Conservation (phyloP, 768 basidiomycete genomes). For the Suillus clintonianus region DNA sequence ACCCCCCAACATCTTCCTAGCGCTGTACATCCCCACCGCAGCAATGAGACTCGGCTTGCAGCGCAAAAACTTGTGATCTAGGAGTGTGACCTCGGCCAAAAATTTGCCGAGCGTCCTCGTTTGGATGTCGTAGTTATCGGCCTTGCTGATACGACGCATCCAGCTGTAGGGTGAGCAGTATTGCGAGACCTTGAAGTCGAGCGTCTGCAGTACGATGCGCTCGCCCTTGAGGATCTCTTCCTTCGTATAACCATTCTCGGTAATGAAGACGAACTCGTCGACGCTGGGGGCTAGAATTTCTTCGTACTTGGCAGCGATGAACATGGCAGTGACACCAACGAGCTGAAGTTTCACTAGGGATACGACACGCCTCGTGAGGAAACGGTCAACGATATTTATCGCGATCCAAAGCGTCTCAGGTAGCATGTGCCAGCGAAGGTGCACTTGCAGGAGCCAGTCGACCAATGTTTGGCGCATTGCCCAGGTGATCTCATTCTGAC, state of each 20-base stretch:
- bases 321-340: constrained; percentile 98
- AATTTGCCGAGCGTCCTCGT: constrained; percentile 98
- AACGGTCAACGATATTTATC: constrained; percentile 93
- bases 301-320: constrained; percentile 98
- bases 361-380: constrained; percentile 86
- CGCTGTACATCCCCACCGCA: constrained; percentile 96
- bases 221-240: constrained; percentile 99
- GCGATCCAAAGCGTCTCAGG: constrained; percentile 99
- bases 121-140: constrained; percentile 98
- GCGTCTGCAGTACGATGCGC: constrained; percentile 90
- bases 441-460: constrained; percentile 98
- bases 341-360: constrained; percentile 91
- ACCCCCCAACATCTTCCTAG: constrained; percentile 90
- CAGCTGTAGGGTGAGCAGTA: constrained; percentile 99
- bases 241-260: constrained; percentile 89
- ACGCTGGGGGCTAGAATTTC: constrained; percentile 97
- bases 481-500: constrained; percentile 92
- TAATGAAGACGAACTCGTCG: constrained; percentile 99
- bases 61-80: constrained; percentile 90
- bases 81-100: constrained; percentile 91
- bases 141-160: constrained; percentile 98
- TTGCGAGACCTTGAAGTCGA: constrained; percentile 93
- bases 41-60: constrained; percentile 94
- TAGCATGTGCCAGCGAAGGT: constrained; percentile 97
- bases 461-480: constrained; percentile 94